These are phyloP conservation scores for Myxozyma melibiosi DNA, from an alignment of 805 yeast species.

Conservation along the genomic window DNA sequence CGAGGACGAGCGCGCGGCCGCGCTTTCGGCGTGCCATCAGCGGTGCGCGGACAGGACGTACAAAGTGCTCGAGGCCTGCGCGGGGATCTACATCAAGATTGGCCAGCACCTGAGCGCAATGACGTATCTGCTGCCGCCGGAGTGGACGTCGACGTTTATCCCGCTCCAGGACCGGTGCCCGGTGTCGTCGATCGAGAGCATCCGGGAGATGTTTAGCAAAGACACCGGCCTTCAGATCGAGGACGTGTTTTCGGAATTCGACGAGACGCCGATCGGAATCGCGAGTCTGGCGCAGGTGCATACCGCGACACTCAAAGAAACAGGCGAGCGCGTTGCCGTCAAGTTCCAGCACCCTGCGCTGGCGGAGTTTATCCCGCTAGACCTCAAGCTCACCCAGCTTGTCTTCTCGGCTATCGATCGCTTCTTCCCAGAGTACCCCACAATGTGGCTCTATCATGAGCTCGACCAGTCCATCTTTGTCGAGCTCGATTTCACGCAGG, in stretches of 20 bases:
- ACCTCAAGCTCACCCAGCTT: conserved; percentile 71
- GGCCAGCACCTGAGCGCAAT: conserved; percentile 95
- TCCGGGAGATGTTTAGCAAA: conserved; percentile 61
- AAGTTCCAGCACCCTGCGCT: conserved; percentile 91
- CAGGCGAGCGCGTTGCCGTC: conserved; percentile 81
- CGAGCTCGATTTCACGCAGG: conserved; percentile 87
- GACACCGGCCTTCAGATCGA: conserved; percentile 67
- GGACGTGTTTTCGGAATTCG: conserved; percentile 68
- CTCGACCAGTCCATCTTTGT: conserved; percentile 80
- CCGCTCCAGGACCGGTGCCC: conserved; percentile 94
- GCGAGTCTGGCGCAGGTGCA: conserved; percentile 98
- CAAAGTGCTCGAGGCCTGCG: conserved; percentile 77
- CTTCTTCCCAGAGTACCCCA: conserved; percentile 90
- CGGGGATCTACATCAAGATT: conserved; percentile 89
- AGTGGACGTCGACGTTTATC: conserved; percentile 95
- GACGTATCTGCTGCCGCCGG: conserved; percentile 85
- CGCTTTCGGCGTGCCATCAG: conserved; percentile 66
- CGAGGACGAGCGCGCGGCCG: conserved; percentile 52
- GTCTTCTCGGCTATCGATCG: conserved; percentile 74
- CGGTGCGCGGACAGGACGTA: conserved; percentile 79
- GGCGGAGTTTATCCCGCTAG: conserved; percentile 86
- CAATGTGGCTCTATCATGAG: conserved; percentile 95
- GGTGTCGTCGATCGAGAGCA: conserved; percentile 67
- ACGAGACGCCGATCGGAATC: conserved; percentile 81
- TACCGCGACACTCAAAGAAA: conserved; percentile 59